Percentiles rank a stretch among this genome's conserved stretches.
These are phyloP conservation scores for Calocybe gangraenosa DNA, from an alignment of 768 basidiomycete species.

Conservation along the genomic window DNA sequence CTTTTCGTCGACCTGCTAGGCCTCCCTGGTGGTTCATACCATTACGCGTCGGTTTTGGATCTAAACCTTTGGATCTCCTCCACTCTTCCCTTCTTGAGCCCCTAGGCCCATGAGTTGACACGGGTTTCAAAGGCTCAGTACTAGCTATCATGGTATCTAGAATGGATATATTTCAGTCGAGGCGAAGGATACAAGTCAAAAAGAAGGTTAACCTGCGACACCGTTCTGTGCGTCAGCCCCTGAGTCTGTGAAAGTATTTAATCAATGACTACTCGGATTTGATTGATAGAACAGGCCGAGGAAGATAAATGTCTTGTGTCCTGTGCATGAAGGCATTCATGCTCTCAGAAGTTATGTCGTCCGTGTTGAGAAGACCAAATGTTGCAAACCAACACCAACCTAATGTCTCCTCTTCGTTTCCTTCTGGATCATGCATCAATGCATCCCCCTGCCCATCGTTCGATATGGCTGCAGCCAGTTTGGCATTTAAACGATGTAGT, in stretches of 20 bases:
- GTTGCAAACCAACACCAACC: constrained; percentile 66
- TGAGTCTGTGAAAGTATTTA: constrained; percentile 30
- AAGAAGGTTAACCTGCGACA: constrained; percentile 28
- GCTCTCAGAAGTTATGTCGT: constrained; percentile 49
- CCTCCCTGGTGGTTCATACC: constrained; percentile 69
- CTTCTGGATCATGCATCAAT: constrained; percentile 27
- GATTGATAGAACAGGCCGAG: constrained; percentile 27
- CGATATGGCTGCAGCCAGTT: constrained; percentile 48
- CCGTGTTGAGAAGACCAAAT: constrained; percentile 56
- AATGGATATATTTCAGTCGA: constrained; percentile 15
- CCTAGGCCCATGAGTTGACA: constrained; percentile 84
- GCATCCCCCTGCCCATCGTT: constrained; percentile 32
- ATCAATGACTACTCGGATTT: constrained; percentile 36
- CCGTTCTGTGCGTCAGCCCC: constrained; percentile 20
- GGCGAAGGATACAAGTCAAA: neutral
- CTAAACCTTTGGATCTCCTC: constrained; percentile 76
- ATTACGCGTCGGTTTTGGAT: constrained; percentile 41
- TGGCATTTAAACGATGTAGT: constrained; percentile 64
- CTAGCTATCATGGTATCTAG: constrained; percentile 58
- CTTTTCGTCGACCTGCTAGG: constrained; percentile 55
- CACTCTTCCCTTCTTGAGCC: constrained; percentile 76
- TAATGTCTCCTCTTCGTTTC: constrained; percentile 38
- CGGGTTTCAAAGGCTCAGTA: constrained; percentile 26
- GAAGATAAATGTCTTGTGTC: constrained; percentile 27
- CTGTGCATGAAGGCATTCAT: constrained; percentile 32